phyloP scores from a whole-genome alignment of 345 rosid species.

The Sisymbrium altissimum region DNA sequence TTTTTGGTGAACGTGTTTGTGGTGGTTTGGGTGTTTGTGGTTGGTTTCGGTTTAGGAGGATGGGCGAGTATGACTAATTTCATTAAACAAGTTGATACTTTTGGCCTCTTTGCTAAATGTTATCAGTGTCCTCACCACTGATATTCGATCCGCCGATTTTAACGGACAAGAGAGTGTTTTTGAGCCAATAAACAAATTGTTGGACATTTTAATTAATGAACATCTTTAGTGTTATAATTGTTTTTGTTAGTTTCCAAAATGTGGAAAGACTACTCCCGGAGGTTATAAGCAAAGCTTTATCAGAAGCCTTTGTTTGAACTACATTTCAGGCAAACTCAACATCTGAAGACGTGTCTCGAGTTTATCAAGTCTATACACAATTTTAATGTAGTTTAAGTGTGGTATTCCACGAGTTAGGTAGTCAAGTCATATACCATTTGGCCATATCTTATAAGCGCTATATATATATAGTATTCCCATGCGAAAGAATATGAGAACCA shows the following conservation, averaged over 20 bases:
- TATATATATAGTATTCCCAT: too few species aligned
- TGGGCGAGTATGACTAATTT: conserved; percentile 1
- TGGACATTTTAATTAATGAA: neutral
- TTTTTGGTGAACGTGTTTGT: neutral
- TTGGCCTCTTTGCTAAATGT: neutral
- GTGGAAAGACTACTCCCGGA: too few species aligned
- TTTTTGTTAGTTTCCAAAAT: neutral
- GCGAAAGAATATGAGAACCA: neutral
- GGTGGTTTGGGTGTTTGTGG: neutral
- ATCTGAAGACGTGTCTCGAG: neutral
- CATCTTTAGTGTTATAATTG: neutral
- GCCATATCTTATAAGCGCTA: too few species aligned
- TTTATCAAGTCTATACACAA: neutral
- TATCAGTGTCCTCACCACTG: neutral
- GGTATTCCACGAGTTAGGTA: neutral
- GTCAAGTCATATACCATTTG: too few species aligned
- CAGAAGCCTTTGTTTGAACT: too few species aligned
- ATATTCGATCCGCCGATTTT: neutral
- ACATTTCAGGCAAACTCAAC: too few species aligned
- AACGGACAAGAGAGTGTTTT: neutral
- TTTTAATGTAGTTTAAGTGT: neutral
- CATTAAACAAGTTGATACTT: conserved; percentile 4
- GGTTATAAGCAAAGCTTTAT: too few species aligned
- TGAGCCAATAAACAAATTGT: neutral
- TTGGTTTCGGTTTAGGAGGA: neutral